These are phyloP conservation scores for Calocybe cyanea DNA, from an alignment of 768 basidiomycete genomes.

Conservation along the genomic window DNA sequence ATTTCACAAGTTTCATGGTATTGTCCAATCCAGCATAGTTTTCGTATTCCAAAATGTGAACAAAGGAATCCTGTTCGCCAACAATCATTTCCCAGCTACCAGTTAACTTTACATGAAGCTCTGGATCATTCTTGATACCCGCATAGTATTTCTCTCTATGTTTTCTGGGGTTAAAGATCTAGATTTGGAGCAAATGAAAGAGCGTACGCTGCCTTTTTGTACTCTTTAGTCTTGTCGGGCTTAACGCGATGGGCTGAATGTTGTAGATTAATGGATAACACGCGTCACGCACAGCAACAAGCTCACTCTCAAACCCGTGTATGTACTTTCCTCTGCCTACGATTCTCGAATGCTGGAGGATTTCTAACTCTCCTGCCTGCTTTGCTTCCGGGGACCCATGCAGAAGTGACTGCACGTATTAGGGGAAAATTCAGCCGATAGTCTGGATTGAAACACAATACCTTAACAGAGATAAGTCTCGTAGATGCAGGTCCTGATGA, in stretches of 20 bases:
- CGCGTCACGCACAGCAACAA: background rate
- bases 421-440: constrained; percentile 19
- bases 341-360: constrained; percentile 79
- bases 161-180: constrained; percentile 2
- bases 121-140: constrained; percentile 68
- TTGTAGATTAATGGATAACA: constrained; percentile 10
- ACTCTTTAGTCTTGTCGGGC: constrained; percentile 76
- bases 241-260: constrained; percentile 77
- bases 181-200: constrained; percentile 8
- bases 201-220: constrained; percentile 84
- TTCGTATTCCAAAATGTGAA: constrained; percentile 87
- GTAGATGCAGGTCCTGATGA: constrained; percentile 24
- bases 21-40: constrained; percentile 89
- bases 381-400: constrained; percentile 94
- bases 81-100: constrained; percentile 93
- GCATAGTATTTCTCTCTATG: constrained; percentile 80
- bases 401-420: constrained; percentile 62
- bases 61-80: constrained; percentile 85
- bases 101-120: constrained; percentile 80
- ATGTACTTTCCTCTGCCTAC: constrained; percentile 94
- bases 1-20: constrained; percentile 56
- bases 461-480: constrained; percentile 64
- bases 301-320: constrained; percentile 83
- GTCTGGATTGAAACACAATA: constrained; percentile 23
- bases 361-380: constrained; percentile 70